phyloP scores from a whole-genome alignment of 2,329 filamentous ascomycete species.

The Purpureocillium takamizusanense region DNA sequence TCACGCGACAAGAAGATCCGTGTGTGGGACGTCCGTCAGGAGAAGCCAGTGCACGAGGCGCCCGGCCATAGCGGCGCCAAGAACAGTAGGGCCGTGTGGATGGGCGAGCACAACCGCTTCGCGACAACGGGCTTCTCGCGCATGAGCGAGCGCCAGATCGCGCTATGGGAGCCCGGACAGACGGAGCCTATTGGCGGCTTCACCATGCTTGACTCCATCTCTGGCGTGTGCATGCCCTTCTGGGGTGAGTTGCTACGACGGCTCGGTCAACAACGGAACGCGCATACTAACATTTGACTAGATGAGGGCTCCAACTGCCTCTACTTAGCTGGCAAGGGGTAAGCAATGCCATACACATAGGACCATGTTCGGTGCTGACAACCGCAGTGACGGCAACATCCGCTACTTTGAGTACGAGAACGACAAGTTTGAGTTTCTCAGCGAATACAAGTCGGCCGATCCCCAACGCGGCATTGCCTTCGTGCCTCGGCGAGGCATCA shows the following conservation, averaged over 20 bases:
- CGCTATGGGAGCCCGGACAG: slow-evolving; percentile 85
- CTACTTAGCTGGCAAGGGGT: slow-evolving; percentile 96
- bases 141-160: slow-evolving; percentile 96
- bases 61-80: slow-evolving; percentile 87
- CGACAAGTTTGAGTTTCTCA: slow-evolving; percentile 96
- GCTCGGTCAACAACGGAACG: background rate
- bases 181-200: slow-evolving; percentile 86
- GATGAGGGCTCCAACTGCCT: slow-evolving; percentile 90
- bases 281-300: slow-evolving; percentile 20
- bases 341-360: slow-evolving; percentile 28
- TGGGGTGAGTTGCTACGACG: slow-evolving; percentile 53
- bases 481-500: slow-evolving; percentile 88
- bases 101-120: slow-evolving; percentile 93
- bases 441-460: slow-evolving; percentile 93
- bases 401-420: slow-evolving; percentile 98
- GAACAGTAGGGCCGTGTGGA: slow-evolving; percentile 94
- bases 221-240: slow-evolving; percentile 98
- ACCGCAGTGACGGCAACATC: slow-evolving; percentile 83
- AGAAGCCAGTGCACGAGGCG: slow-evolving; percentile 76
- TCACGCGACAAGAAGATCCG: slow-evolving; percentile 97
- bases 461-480: slow-evolving; percentile 93
- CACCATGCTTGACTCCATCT: slow-evolving; percentile 85
- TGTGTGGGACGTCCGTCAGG: slow-evolving; percentile 94
- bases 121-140: slow-evolving; percentile 95
- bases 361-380: slow-evolving; percentile 5